These are phyloP conservation scores for Hordeum pubiflorum DNA, from an alignment of 202 grass and related monocot species.

Conservation along the genomic window DNA sequence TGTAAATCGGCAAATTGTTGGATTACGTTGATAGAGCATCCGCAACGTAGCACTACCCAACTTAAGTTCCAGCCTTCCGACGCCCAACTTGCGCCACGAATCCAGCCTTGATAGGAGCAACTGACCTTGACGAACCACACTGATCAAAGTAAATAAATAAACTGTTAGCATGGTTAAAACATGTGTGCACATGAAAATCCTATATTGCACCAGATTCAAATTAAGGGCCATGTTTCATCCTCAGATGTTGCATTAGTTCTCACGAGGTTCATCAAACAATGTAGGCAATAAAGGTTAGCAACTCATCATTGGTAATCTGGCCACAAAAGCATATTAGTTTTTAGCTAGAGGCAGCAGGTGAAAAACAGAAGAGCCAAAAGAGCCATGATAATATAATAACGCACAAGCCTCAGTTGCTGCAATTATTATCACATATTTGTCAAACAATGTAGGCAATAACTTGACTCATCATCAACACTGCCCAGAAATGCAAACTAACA, in stretches of 20 bases:
- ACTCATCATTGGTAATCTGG: conserved; percentile 19
- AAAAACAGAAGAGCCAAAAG: background rate
- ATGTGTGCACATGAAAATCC: background rate
- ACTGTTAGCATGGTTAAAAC: conserved; percentile 1
- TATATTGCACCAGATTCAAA: background rate
- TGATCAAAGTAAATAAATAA: conserved; percentile 23
- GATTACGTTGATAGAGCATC: background rate
- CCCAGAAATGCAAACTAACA: background rate
- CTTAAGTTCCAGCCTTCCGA: conserved; percentile 54
- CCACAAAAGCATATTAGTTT: background rate
- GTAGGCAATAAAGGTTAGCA: conserved; percentile 30
- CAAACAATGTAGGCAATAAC: conserved; percentile 9
- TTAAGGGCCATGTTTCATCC: background rate
- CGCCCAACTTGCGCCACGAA: conserved; percentile 84
- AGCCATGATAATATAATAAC: background rate
- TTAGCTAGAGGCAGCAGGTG: background rate
- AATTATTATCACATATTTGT: conserved; percentile 18
- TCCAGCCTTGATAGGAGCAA: conserved; percentile 89
- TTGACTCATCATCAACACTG: background rate
- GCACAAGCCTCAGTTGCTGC: conserved; percentile 19
- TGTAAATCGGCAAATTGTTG: conserved; percentile 33
- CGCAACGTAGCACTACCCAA: background rate
- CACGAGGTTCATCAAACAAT: conserved; percentile 36
- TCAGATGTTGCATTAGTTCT: conserved; percentile 36
- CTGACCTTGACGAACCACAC: conserved; percentile 95